Percentiles rank a stretch among this genome's conserved stretches.
These are phyloP conservation scores for Crataegus laevigata DNA, from an alignment of 306 rosid species.

Conservation along the genomic window DNA sequence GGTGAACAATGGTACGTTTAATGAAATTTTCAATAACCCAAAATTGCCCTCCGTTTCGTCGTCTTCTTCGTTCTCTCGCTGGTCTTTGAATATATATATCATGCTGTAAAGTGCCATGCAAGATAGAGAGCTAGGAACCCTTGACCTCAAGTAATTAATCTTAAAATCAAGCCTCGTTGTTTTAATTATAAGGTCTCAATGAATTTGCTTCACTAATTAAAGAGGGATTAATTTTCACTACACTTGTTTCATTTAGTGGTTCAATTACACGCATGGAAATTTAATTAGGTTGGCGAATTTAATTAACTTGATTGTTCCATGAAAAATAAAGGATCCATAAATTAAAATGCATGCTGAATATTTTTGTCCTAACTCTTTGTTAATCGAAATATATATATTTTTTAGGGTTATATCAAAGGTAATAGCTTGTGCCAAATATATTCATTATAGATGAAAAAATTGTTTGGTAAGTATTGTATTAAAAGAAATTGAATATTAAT, in stretches of 20 bases:
- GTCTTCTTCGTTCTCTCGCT: too few relatives aligned
- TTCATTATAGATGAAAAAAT: not conserved
- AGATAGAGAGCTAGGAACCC: not conserved
- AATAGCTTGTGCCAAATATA: not conserved
- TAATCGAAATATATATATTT: too few relatives aligned
- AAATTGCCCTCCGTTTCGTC: too few relatives aligned
- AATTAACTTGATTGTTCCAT: not conserved
- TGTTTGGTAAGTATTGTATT: not conserved
- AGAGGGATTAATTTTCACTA: not conserved
- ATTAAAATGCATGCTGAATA: not conserved
- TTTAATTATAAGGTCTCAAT: not conserved
- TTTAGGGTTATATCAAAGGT: too few relatives aligned
- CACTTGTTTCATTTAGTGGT: not conserved
- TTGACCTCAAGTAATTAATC: not conserved
- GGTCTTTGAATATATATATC: not conserved
- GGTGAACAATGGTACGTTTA: too few relatives aligned
- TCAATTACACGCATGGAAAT: not conserved
- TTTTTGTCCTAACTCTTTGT: too few relatives aligned
- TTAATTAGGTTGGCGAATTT: not conserved
- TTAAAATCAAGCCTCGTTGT: not conserved
- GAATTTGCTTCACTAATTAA: not conserved
- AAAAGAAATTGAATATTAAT: not conserved
- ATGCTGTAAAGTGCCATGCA: not conserved
- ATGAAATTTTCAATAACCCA: too few relatives aligned
- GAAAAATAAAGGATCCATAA: not conserved